These are phyloP conservation scores for Albatrellus ellisii DNA, from an alignment of 768 basidiomycete genomes.

Conservation along the genomic window DNA sequence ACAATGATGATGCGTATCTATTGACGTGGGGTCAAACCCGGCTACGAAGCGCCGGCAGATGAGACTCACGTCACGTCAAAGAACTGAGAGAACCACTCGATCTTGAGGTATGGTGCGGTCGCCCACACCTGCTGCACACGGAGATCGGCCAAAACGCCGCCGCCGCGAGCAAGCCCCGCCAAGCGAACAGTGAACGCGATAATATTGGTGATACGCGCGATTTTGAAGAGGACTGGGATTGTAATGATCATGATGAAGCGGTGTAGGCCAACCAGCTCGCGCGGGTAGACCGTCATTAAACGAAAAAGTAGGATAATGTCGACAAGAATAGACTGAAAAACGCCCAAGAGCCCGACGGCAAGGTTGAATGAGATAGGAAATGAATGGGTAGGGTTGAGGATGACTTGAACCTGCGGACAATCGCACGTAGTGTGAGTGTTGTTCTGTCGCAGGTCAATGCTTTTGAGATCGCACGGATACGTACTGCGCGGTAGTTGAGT, in stretches of 20 bases:
- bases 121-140: neutral
- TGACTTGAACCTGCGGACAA: too few species aligned
- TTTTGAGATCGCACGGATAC: too few species aligned
- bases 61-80: neutral
- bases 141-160: neutral
- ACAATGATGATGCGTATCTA: neutral
- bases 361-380: neutral
- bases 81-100: neutral
- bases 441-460: too few species aligned
- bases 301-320: neutral
- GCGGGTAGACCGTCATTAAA: neutral
- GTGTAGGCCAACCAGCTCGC: neutral
- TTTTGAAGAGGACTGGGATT: neutral
- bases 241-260: neutral
- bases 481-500: neutral
- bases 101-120: neutral
- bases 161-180: neutral
- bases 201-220: neutral
- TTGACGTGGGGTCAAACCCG: neutral
- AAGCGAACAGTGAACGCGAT: neutral
- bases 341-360: neutral
- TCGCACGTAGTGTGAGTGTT: too few species aligned
- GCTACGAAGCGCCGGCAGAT: neutral
- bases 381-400: too few species aligned
- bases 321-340: neutral